phyloP scores from a whole-genome alignment of 768 basidiomycete genomes.

The Hypsizygus marmoreus region DNA sequence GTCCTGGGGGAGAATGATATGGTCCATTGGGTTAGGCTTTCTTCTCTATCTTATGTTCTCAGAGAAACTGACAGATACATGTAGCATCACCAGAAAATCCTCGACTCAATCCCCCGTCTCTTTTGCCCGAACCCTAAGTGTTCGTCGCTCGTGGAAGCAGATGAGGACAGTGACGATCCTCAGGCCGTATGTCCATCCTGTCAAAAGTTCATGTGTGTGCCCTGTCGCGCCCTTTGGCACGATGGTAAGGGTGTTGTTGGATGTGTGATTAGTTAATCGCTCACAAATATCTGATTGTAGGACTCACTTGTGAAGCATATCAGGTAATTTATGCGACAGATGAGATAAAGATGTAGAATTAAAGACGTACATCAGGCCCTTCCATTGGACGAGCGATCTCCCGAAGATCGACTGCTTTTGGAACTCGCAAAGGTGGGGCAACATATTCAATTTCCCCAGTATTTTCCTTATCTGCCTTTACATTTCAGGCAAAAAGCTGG shows the following conservation, averaged over 20 bases:
- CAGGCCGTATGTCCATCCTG: constrained; percentile 37
- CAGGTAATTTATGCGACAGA: constrained; percentile 14
- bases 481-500: constrained; percentile 36
- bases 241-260: constrained; percentile 20
- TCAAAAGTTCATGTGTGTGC: constrained; percentile 31
- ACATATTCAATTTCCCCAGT: background rate
- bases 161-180: constrained; percentile 34
- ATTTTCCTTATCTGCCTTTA: background rate
- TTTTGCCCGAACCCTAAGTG: constrained; percentile 42
- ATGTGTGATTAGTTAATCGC: too few species aligned
- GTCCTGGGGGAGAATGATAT: constrained; percentile 33
- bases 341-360: too few species aligned
- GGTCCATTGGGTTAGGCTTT: constrained; percentile 32
- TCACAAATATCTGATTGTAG: background rate
- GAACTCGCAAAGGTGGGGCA: constrained; percentile 31
- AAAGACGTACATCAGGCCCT: constrained; percentile 27
- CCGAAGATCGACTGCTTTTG: constrained; percentile 36
- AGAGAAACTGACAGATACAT: background rate
- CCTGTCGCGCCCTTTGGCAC: constrained; percentile 38
- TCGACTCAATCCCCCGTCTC: constrained; percentile 33
- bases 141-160: constrained; percentile 34
- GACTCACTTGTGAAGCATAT: constrained; percentile 14
- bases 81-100: constrained; percentile 36
- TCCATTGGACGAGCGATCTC: constrained; percentile 37
- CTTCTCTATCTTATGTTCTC: background rate